A percentile compares a stretch with the other conserved stretches of the same genome.
Conservation (phyloP, 2,329 filamentous ascomycete species). For the Thielaviopsis ethacetica region DNA sequence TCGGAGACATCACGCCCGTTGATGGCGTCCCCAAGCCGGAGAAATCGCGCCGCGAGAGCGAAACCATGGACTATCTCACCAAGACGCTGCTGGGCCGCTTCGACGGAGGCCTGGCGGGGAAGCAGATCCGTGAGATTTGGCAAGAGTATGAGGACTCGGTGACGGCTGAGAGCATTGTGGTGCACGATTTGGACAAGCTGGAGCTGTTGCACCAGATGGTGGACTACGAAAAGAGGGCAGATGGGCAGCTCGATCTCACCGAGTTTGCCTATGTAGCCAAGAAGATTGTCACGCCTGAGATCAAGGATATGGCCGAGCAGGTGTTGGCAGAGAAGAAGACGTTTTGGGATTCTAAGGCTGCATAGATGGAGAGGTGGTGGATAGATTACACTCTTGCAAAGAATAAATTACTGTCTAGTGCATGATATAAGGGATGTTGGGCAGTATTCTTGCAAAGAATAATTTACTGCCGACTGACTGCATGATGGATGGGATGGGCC, state of each 20-base stretch:
- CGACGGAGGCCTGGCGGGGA: conserved; percentile 49
- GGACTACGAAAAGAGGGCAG: conserved; percentile 69
- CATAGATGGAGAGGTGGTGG: no score
- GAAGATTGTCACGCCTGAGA: conserved; percentile 59
- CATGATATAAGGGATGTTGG: no score
- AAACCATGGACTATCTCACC: conserved; percentile 85
- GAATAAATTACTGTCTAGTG: no score
- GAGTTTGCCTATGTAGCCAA: conserved; percentile 73
- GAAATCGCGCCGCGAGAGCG: conserved; percentile 72
- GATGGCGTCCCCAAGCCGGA: conserved; percentile 74
- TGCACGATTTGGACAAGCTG: conserved; percentile 96
- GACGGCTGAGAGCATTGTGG: conserved; percentile 73
- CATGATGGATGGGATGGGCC: no score
- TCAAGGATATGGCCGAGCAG: conserved; percentile 62
- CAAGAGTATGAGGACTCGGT: conserved; percentile 84
- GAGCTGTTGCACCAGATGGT: conserved; percentile 90
- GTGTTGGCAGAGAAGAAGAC: conserved; percentile 58
- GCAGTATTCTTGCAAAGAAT: no score
- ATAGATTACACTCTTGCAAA: no score
- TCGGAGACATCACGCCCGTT: conserved; percentile 91
- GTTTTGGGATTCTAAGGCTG: conserved; percentile 41
- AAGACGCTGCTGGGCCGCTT: conserved; percentile 56
- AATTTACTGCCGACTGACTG: no score
- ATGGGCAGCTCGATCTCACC: conserved; percentile 54
- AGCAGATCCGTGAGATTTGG: conserved; percentile 66